Evolutionary conservation across 2,329 filamentous ascomycete genomes (phyloP), one percentile per base, ranked within the genome.

Genomic region (Penicillium verrucosum): DNA sequence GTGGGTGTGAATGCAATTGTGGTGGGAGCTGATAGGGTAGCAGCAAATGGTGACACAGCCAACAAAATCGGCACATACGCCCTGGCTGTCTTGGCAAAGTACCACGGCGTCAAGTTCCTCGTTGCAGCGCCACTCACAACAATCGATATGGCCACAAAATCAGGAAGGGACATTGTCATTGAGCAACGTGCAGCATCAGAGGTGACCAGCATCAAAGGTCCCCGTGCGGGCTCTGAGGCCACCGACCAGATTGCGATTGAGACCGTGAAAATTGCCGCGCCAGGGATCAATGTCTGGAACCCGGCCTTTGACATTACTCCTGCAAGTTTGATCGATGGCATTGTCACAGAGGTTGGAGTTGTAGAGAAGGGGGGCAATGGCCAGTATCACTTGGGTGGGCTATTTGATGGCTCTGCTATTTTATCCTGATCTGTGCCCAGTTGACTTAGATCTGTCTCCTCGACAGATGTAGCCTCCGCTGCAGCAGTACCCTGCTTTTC

Each of bases 31-130:
- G 94, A 99, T 73, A 86, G 94, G 55, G 94, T 99, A 14, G 94
- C 93, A 32, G 89, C 92, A 49, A 99, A 99, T 68, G 94, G 94
- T 30, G 94, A 99, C 76, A 97, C 94, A 0, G 94, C 94, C 54
- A 99, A 99, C 79, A 99, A 99, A 80, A 95, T 99, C 60, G 94
- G 94, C 50, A 99, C 94, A 0, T 97, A 99, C 73, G 84, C 88
- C 53, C 82, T 99, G 4, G 92, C 94, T 4, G 92, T 97, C n/a
- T 82, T 96, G 30, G 94, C 94, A 23, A 87, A 83, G 63, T 81
- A 92, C 68, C 94, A 99, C 68, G 89, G 90, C 18, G 83, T 97
- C 68, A 96, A 93, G 74, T 99, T 99, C 71, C 82, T 99, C 10
- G 92, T 99, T 30, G 94, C 94, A 0, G 94, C 94, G 0, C 94